Percentiles rank a stretch among this genome's conserved stretches.
Evolutionary conservation across 2,329 filamentous ascomycete species (phyloP).

Genomic region (Sporothrix phasma): DNA sequence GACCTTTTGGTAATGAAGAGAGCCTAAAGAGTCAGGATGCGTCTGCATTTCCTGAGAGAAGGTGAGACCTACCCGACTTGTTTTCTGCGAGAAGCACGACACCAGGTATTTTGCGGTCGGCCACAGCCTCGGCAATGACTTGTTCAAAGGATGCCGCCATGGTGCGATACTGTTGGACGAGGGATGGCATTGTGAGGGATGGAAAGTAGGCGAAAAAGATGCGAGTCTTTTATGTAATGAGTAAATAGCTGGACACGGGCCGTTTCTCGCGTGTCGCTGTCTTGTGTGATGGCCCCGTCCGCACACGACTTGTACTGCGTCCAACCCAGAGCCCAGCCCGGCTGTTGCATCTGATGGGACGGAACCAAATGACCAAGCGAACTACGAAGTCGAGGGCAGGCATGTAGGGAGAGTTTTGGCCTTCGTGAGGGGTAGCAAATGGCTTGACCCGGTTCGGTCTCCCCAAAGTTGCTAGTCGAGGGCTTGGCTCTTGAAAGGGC

Average conservation of each 20-base stretch:
- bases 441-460: not conserved
- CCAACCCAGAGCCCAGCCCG: too few species aligned
- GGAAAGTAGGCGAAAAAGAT: not conserved
- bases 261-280: not conserved
- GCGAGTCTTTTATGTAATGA: not conserved
- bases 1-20: conserved; percentile 21
- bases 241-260: not conserved
- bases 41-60: not conserved
- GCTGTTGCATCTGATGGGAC: conserved; percentile 10
- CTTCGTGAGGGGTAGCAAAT: not conserved
- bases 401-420: not conserved
- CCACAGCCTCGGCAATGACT: conserved; percentile 18
- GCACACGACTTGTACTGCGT: too few species aligned
- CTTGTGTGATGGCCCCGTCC: not conserved
- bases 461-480: not conserved
- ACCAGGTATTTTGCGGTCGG: conserved; percentile 17
- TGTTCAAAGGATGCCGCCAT: conserved; percentile 16
- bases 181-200: not conserved
- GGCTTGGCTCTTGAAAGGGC: too few species aligned
- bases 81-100: conserved; percentile 20
- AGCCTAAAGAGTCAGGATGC: too few species aligned
- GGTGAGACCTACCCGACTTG: conserved; percentile 8
- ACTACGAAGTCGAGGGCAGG: too few species aligned
- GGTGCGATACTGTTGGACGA: not conserved
- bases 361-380: not conserved